These are phyloP conservation scores for Drechslerella coelobrocha DNA, from an alignment of 2,329 filamentous ascomycete species.

Conservation along the genomic window DNA sequence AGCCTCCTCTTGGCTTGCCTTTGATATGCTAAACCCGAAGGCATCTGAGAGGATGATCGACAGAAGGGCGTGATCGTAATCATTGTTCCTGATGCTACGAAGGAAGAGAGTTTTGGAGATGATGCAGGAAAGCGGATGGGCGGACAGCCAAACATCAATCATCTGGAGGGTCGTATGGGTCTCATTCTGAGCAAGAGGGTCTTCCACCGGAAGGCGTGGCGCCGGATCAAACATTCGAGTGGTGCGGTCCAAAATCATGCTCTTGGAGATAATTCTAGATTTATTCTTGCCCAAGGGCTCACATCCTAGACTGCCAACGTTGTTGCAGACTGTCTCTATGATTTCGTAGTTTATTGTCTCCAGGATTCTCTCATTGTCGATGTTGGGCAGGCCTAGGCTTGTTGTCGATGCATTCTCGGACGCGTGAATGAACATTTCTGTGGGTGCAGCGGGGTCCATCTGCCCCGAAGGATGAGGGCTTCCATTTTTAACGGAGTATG, in stretches of 20 bases:
- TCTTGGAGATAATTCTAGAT: slow-evolving; percentile 44
- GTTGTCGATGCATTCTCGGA: slow-evolving; percentile 44
- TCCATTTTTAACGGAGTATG: slow-evolving; percentile 35
- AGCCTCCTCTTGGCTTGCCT: slow-evolving; percentile 38
- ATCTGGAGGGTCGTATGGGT: slow-evolving; percentile 48
- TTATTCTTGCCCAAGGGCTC: slow-evolving; percentile 43
- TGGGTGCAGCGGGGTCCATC: slow-evolving; percentile 24
- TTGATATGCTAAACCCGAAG: slow-evolving; percentile 39
- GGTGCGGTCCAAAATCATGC: slow-evolving; percentile 45
- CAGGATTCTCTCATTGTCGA: slow-evolving; percentile 47
- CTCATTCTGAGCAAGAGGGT: slow-evolving; percentile 34
- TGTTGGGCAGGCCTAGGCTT: slow-evolving; percentile 44
- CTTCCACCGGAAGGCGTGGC: slow-evolving; percentile 39
- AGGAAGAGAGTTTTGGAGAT: slow-evolving; percentile 52
- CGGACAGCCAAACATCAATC: slow-evolving; percentile 51
- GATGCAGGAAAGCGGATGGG: slow-evolving; percentile 51
- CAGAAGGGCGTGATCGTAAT: slow-evolving; percentile 46
- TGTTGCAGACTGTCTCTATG: slow-evolving; percentile 49
- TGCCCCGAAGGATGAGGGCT: slow-evolving; percentile 40
- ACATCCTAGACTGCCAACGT: slow-evolving; percentile 47
- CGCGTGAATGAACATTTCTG: slow-evolving; percentile 41
- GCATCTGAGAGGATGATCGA: slow-evolving; percentile 51
- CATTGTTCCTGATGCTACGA: slow-evolving; percentile 43
- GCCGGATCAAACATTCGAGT: slow-evolving; percentile 46
- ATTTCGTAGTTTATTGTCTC: slow-evolving; percentile 50